A percentile compares a stretch with the other conserved stretches of the same genome.
phyloP scores from a whole-genome alignment of 2,329 filamentous ascomycete genomes.

The Microsporum audouinii region DNA sequence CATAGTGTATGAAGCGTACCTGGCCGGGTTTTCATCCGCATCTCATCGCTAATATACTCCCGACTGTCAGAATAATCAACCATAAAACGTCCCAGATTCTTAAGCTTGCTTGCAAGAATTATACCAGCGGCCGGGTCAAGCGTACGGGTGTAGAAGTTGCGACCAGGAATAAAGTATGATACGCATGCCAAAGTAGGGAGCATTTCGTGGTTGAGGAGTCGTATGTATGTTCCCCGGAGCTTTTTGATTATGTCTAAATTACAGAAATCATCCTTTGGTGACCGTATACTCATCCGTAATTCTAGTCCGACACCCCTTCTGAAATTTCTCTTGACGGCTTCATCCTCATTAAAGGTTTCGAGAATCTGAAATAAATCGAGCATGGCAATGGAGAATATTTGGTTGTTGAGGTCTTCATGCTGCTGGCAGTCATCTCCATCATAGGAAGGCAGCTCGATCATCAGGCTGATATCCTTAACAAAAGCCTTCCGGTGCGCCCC shows the following conservation, averaged over 20 bases:
- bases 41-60: neutral
- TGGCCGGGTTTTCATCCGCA: neutral
- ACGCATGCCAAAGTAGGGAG: neutral
- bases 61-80: neutral
- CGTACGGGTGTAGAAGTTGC: neutral
- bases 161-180: neutral
- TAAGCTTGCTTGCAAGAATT: neutral
- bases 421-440: neutral
- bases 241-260: neutral
- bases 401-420: neutral
- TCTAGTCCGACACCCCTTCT: neutral
- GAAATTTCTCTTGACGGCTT: neutral
- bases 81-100: neutral
- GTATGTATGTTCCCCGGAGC: neutral
- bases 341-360: constrained; percentile 3
- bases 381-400: constrained; percentile 1
- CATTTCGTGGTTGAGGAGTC: neutral
- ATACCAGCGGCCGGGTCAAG: neutral
- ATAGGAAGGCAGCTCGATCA: neutral
- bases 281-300: neutral
- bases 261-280: neutral
- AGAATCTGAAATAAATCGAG: neutral
- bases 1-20: neutral
- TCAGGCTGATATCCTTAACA: neutral
- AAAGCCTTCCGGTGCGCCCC: neutral